phyloP scores from a whole-genome alignment of 1,139 yeast species.

The Blastobotrys capitulatus region DNA sequence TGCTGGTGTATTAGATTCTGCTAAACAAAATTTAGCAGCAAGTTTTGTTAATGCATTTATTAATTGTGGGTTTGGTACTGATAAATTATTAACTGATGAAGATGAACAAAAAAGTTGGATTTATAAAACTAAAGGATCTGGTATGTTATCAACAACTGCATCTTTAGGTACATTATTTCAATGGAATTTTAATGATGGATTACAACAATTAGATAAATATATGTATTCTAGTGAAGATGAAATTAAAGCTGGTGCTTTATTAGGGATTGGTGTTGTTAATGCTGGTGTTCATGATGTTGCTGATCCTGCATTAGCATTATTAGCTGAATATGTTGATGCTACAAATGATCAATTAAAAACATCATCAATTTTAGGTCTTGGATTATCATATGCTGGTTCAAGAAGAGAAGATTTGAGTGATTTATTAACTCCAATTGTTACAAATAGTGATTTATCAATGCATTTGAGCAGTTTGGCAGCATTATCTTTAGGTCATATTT shows the following conservation, averaged over 20 bases:
- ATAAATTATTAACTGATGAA: conserved; percentile 59
- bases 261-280: conserved; percentile 94
- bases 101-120: conserved; percentile 80
- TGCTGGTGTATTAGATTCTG: conserved; percentile 74
- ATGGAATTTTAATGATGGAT: conserved; percentile 89
- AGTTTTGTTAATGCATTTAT: conserved; percentile 89
- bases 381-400: conserved; percentile 94
- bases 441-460: conserved; percentile 69
- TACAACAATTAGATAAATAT: conserved; percentile 84
- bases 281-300: conserved; percentile 94
- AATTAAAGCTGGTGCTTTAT: conserved; percentile 91
- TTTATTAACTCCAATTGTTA: conserved; percentile 74
- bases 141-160: conserved; percentile 93
- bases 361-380: conserved; percentile 85
- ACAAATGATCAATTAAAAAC: conserved; percentile 54
- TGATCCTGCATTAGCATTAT: conserved; percentile 81
- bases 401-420: conserved; percentile 79
- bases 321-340: conserved; percentile 68
- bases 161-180: conserved; percentile 84
- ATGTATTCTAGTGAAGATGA: conserved; percentile 81
- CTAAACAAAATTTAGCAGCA: conserved; percentile 93
- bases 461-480: conserved; percentile 86
- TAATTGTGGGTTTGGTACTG: conserved; percentile 86
- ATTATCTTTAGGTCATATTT: conserved; percentile 86
- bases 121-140: conserved; percentile 85